Evolutionary conservation across 1,284 basidiomycete species (phyloP).

Genomic region (Mrakiaceae sp.): DNA sequence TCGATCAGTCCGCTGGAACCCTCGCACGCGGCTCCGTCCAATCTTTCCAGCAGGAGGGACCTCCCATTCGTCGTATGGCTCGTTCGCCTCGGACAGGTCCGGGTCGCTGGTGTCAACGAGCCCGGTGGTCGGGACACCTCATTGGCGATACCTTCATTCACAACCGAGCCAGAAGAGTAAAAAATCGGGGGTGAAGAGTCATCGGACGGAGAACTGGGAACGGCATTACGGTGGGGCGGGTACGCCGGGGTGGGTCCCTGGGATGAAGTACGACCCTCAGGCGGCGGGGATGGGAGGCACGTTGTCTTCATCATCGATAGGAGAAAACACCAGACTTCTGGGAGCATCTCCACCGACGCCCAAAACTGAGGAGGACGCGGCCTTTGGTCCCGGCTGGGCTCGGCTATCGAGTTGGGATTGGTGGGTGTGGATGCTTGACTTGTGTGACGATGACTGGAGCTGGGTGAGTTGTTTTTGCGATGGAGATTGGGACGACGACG

Average conservation of each 20-base stretch:
- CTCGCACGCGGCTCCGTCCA: slow-evolving; percentile 4
- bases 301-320: no score
- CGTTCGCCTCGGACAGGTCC: slow-evolving; percentile 2
- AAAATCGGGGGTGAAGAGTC: not conserved
- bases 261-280: no score
- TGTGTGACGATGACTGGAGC: not conserved
- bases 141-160: not conserved
- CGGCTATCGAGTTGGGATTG: not conserved
- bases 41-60: no score
- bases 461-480: not conserved
- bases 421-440: not conserved
- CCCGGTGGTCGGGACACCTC: not conserved
- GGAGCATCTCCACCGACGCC: no score
- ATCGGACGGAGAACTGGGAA: not conserved
- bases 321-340: no score
- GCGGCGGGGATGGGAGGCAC: no score
- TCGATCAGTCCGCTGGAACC: slow-evolving; percentile 3
- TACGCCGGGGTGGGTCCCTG: no score
- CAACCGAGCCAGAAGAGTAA: not conserved
- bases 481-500: not conserved
- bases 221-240: no score
- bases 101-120: not conserved
- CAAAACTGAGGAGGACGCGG: not conserved
- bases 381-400: not conserved
- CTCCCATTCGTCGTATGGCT: not conserved